Evolutionary conservation across 208 protist genomes (phyloP).

Genomic region (Trypanosoma scelopori): DNA sequence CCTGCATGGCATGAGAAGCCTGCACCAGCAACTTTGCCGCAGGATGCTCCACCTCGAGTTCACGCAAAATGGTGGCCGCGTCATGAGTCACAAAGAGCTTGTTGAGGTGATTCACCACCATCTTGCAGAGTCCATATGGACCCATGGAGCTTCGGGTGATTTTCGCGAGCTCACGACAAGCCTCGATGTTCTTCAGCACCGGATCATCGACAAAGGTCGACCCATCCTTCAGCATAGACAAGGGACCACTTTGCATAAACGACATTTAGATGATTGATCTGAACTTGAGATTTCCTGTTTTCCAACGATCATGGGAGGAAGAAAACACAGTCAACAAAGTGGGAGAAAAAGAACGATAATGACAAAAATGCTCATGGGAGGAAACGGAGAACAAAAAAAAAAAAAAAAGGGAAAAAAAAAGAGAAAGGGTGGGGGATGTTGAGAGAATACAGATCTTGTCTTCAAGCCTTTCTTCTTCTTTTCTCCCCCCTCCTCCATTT

Average conservation of each 20-base stretch:
- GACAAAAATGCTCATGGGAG: not conserved
- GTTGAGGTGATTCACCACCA: slow-evolving; percentile 99
- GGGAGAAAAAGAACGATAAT: not conserved
- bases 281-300: slow-evolving; percentile 5
- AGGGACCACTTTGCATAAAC: slow-evolving; percentile 88
- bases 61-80: slow-evolving; percentile 99
- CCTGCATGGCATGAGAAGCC: slow-evolving; percentile 98
- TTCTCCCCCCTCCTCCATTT: no score
- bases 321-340: not conserved
- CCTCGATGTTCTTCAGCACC: slow-evolving; percentile 98
- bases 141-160: slow-evolving; percentile 98
- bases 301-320: slow-evolving; percentile 16
- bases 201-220: slow-evolving; percentile 95
- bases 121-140: slow-evolving; percentile 99
- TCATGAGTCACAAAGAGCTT: slow-evolving; percentile 99
- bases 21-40: slow-evolving; percentile 99
- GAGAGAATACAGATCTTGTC: not conserved
- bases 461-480: not conserved
- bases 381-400: not conserved
- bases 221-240: slow-evolving; percentile 92
- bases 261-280: slow-evolving; percentile 66
- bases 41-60: slow-evolving; percentile 99
- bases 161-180: slow-evolving; percentile 95
- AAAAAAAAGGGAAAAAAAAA: slow-evolving; percentile 21
- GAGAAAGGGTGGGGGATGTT: not conserved